Conservation (phyloP, 1,284 basidiomycete species). For the Heterobasidion irregulare region DNA sequence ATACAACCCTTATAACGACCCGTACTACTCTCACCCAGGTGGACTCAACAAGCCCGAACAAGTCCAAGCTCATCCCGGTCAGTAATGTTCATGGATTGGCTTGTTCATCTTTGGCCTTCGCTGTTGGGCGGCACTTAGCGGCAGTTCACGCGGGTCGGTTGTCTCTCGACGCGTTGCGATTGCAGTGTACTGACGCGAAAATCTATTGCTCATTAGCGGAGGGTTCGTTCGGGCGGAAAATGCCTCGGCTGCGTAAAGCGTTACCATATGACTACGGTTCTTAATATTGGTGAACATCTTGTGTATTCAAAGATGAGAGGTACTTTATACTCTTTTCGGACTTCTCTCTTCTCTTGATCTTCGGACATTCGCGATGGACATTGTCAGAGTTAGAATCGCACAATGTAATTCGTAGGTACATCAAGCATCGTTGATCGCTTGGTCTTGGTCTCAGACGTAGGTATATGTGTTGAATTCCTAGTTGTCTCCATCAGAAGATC, state of each 20-base stretch:
- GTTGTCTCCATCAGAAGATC: too few relatives aligned
- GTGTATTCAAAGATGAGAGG: slow-evolving; percentile 9
- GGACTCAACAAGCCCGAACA: slow-evolving; percentile 28
- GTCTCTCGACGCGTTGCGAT: background rate
- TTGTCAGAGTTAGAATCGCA: background rate
- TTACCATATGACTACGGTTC: slow-evolving; percentile 3
- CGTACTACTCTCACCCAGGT: slow-evolving; percentile 3
- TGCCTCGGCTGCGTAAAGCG: slow-evolving; percentile 30
- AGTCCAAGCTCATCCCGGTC: slow-evolving; percentile 42
- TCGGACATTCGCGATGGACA: background rate
- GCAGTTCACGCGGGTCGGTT: slow-evolving; percentile 1
- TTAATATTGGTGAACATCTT: background rate
- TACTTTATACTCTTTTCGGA: background rate
- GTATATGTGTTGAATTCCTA: background rate
- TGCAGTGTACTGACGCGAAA: slow-evolving; percentile 12
- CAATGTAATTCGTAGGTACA: background rate
- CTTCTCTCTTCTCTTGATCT: background rate
- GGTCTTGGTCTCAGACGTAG: slow-evolving; percentile 9
- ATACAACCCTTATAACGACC: slow-evolving; percentile 15
- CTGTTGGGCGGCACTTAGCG: slow-evolving; percentile 15
- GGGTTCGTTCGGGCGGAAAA: slow-evolving; percentile 44
- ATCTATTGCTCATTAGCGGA: slow-evolving; percentile 29
- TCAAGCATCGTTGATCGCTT: background rate
- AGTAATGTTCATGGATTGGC: slow-evolving; percentile 20
- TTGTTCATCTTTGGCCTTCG: slow-evolving; percentile 9